Evolutionary conservation across 2,329 filamentous ascomycete species (phyloP), one percentile per base, ranked within the genome.

Genomic region (Trichoderma cornu-damae): DNA sequence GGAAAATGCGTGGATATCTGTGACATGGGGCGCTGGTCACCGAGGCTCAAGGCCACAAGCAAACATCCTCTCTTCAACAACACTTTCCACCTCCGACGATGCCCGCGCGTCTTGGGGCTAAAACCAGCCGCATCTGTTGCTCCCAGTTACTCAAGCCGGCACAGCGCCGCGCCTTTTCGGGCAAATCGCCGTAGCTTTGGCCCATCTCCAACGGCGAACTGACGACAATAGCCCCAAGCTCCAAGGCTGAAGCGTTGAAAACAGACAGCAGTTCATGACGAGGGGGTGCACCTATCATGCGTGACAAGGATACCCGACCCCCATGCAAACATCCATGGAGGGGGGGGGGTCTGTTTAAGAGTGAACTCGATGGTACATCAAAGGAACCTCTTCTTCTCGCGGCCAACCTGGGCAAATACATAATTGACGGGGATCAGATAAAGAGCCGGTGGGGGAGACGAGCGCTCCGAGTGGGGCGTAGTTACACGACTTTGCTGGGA

Each of bases 401-500:
- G 42, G 42, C 26, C 43, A n/a, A n/a, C n/a, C n/a, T n/a, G n/a
- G n/a, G n/a, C n/a, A n/a, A n/a, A n/a, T n/a, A n/a, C n/a, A 6
- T 38, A 47, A 9, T 1, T 6, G 44, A 42, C 44, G 53, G n/a
- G n/a, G 53, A 57, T 57, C 53, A 57, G 53, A 57, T 57, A 49
- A 49, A 55, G 9, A 30, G 42, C 24, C 16, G 43, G 40, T 55
- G 34, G 52, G 32, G 44, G 35, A 42, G 35, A 22, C 35, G 8
- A 46, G 22, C 14, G 20, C 12, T 12, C n/a, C 9, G 26, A 42
- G 53, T 48, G 53, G 53, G 46, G 35, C 35, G 42, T 4, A 34
- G 20, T 57, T 57, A 34, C 48, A 18, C 12, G 26, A 38, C 37
- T 28, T 30, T 18, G n/a, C 7, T 30, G 6, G 35, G 43, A 49